Percentiles rank a stretch among this genome's conserved stretches.
phyloP scores from a whole-genome alignment of 108 stramenopile species.

The Discostella pseudostelligera region DNA sequence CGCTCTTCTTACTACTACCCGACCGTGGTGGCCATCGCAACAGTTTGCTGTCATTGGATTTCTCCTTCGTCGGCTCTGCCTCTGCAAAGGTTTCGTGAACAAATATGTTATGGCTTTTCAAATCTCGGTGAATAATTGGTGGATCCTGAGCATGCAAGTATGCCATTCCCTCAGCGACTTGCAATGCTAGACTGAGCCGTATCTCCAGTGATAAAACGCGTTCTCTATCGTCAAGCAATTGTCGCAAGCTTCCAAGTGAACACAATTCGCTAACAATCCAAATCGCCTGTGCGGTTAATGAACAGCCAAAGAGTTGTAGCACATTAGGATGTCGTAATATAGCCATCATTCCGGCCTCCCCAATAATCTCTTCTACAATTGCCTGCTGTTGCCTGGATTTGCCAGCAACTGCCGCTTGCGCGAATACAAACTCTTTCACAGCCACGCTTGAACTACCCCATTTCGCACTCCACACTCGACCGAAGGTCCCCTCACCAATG shows the following conservation, averaged over 20 bases:
- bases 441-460: conserved; percentile 94
- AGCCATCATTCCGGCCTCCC: conserved; percentile 98
- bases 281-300: conserved; percentile 92
- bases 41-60: conserved; percentile 39
- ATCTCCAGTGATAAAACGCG: conserved; percentile 52
- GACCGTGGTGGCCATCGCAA: conserved; percentile 25
- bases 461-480: conserved; percentile 95
- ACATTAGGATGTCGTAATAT: conserved; percentile 95
- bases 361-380: conserved; percentile 98
- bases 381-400: conserved; percentile 92
- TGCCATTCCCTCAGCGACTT: conserved; percentile 95
- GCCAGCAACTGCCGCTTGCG: conserved; percentile 96
- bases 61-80: conserved; percentile 32
- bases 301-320: conserved; percentile 95
- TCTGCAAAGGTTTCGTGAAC: conserved; percentile 88
- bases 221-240: conserved; percentile 89
- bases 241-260: conserved; percentile 87
- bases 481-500: conserved; percentile 97
- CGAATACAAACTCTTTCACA: conserved; percentile 98
- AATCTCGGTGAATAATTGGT: conserved; percentile 96
- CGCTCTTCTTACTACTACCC: conserved; percentile 24
- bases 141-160: conserved; percentile 93
- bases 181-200: conserved; percentile 75
- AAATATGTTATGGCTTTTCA: conserved; percentile 98
- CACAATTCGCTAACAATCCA: conserved; percentile 97